Conservation (phyloP, 164 flowering plant genomes). For the Dillenia suffruticosa region DNA sequence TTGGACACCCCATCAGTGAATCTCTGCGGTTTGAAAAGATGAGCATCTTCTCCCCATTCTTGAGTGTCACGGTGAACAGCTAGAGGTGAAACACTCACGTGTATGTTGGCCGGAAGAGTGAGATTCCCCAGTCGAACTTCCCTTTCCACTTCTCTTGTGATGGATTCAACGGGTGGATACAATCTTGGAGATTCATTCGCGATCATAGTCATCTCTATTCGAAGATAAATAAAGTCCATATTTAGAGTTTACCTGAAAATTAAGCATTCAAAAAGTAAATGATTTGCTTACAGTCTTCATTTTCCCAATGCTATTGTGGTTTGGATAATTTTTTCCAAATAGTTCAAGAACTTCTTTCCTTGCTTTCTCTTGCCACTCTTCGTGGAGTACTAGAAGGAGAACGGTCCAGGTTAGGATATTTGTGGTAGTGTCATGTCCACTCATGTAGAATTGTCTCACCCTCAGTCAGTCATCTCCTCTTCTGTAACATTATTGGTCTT, state of each 20-base stretch:
- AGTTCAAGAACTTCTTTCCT: not conserved
- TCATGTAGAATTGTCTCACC: constrained; percentile 2
- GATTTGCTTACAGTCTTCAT: constrained; percentile 7
- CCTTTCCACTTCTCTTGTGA: not conserved
- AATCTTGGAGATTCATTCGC: constrained; percentile 9
- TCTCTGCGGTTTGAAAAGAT: constrained; percentile 4
- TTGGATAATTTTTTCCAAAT: constrained; percentile 7
- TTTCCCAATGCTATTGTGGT: constrained; percentile 6
- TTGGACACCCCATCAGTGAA: constrained; percentile 6
- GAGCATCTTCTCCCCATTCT: constrained; percentile 8
- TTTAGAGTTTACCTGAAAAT: not conserved
- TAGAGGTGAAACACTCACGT: not conserved
- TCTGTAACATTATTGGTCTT: constrained; percentile 9
- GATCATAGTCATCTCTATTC: constrained; percentile 4
- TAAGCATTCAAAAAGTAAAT: constrained; percentile 2
- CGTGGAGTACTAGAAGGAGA: constrained; percentile 4
- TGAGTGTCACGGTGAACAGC: not conserved
- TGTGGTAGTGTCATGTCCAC: constrained; percentile 6
- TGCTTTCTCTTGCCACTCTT: not conserved
- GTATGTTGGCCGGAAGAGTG: not conserved
- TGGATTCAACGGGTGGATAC: not conserved
- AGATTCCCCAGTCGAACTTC: not conserved
- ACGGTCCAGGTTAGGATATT: not conserved
- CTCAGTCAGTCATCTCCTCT: constrained; percentile 5
- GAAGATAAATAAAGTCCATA: not conserved